Percentiles rank a stretch among this genome's conserved stretches.
These are phyloP conservation scores for Chlamydomonas sp. DNA, from an alignment of 139 green algal genomes.

Conservation along the genomic window DNA sequence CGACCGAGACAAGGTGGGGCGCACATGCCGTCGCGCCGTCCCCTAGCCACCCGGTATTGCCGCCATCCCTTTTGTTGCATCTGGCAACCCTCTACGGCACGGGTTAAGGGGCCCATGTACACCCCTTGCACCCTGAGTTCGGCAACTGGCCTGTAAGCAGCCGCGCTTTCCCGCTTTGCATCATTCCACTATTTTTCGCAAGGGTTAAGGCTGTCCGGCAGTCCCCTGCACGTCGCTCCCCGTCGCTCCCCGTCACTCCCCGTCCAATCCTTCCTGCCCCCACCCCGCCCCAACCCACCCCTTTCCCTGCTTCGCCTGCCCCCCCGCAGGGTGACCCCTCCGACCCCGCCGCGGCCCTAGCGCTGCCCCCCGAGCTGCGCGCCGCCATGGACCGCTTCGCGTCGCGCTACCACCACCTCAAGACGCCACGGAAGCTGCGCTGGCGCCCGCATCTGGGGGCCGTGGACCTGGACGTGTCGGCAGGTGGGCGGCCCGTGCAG, in stretches of 20 bases:
- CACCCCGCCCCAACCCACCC: no score
- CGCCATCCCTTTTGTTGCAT: no score
- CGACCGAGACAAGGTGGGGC: conserved; percentile 26
- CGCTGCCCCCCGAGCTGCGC: conserved; percentile 63
- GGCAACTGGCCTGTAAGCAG: no score
- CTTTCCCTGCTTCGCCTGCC: neutral
- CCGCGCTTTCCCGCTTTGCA: no score
- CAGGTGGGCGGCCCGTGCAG: neutral
- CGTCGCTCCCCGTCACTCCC: no score
- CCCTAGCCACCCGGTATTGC: no score
- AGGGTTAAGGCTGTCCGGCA: no score
- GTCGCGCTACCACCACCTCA: conserved; percentile 76
- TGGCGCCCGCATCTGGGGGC: conserved; percentile 83
- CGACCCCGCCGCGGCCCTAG: conserved; percentile 54
- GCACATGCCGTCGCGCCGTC: no score
- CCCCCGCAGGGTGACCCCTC: conserved; percentile 1
- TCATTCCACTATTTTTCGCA: no score
- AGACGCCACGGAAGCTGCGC: conserved; percentile 88
- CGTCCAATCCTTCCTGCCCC: no score
- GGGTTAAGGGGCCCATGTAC: neutral
- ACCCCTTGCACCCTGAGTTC: neutral
- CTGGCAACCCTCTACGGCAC: neutral
- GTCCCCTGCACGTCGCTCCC: no score
- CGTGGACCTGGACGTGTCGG: conserved; percentile 78
- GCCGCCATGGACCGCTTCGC: conserved; percentile 54